Evolutionary conservation across 805 yeast genomes (phyloP), one percentile per base, ranked within the genome.

Genomic region (Teunomyces atbi): DNA sequence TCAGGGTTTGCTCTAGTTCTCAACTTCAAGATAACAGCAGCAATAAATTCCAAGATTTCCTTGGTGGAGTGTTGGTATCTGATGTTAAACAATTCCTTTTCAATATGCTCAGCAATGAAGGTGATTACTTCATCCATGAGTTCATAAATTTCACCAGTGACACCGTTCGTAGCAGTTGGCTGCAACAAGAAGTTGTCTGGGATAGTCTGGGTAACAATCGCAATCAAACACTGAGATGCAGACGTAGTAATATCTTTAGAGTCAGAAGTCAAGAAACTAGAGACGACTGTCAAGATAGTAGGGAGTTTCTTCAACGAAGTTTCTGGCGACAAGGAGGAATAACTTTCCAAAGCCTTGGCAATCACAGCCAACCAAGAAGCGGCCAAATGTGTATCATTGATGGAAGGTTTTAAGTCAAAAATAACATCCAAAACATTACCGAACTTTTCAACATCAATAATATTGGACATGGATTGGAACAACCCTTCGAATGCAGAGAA

Each of bases 341-440:
- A 72, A 42, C 68, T 58, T 56, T 68, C 73, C 49, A 69, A 78
- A 40, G 92, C 96, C 58, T 89, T 90, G 6, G 97, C 94, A 38
- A 92, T 79, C 16, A 91, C 96, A 1, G 97, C 96, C 35, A 90
- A 77, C 99, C 99, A 94, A 10, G 97, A 80, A 11, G 96, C 96
- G 2, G 92, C 89, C 54, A 94, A 76, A 62, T 89, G 91, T 26
- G 84, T 75, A 60, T 94, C 98, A 55, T 84, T 86, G 18, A 79
- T 62, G 1, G 96, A 76, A 4, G 99, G 99, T 54, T 83, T 84
- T 59, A 91, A 74, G 50, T 86, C 86, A 55, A 88, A 79, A 37
- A 94, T 81, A 38, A 87, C 78, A 55, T 85, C 81, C 48, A 89
- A 69, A 8, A 89, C 83, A 45, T 72, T 77, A 10, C 76, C 62